phyloP scores from a whole-genome alignment of 148 eudicot genomes.

The Rheum nobile region DNA sequence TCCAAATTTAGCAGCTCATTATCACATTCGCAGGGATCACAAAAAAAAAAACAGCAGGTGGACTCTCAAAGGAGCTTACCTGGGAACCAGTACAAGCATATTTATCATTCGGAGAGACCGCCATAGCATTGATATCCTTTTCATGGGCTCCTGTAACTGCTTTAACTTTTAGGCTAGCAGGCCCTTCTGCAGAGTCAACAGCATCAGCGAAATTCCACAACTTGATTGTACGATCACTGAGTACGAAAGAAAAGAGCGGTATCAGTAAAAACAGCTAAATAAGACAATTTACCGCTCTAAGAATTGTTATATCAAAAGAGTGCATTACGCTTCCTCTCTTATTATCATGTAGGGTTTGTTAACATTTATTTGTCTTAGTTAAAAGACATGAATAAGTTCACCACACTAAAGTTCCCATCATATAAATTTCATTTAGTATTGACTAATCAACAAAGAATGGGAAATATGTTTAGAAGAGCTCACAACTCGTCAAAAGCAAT shows the following conservation, averaged over 20 bases:
- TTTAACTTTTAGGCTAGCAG: constrained; percentile 56
- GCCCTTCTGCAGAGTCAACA: constrained; percentile 27
- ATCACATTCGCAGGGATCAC: not conserved
- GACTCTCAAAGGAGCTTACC: constrained; percentile 30
- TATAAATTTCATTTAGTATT: not conserved
- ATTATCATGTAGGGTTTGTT: not conserved
- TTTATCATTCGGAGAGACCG: constrained; percentile 83
- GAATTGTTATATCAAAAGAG: not conserved
- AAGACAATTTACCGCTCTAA: not conserved
- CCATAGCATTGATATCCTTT: constrained; percentile 85
- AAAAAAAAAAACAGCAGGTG: not conserved
- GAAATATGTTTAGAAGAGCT: not conserved
- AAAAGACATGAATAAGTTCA: not conserved
- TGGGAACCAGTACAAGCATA: constrained; percentile 92
- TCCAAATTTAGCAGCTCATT: not conserved
- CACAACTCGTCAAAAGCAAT: not conserved
- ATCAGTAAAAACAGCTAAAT: not conserved
- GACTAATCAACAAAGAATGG: not conserved
- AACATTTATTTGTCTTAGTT: not conserved
- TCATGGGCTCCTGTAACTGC: constrained; percentile 88
- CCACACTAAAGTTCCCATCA: not conserved
- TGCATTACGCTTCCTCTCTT: not conserved
- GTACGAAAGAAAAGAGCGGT: not conserved
- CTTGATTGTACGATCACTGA: constrained; percentile 79
- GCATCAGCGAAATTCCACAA: constrained; percentile 75